Evolutionary conservation across 2,329 filamentous ascomycete genomes (phyloP).

Genomic region (Parafenestella ontariensis): DNA sequence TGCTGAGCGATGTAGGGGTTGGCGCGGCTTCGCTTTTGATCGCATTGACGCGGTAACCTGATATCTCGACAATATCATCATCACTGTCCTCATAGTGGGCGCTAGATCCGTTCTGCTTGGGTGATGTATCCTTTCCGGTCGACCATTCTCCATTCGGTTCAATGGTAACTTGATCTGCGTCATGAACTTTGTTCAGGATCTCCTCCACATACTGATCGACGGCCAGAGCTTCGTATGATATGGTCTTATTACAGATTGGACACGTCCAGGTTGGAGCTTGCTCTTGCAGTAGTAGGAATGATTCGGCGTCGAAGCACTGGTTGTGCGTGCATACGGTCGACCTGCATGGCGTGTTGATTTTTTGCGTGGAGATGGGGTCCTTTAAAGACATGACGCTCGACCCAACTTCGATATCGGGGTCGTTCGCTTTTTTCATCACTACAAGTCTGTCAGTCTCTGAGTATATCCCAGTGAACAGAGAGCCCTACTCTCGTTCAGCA

Average conservation of each 20-base stretch:
- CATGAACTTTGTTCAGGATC: conserved; percentile 77
- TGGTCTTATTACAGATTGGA: conserved; percentile 85
- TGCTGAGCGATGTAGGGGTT: conserved; percentile 49
- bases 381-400: conserved; percentile 90
- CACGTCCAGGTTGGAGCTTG: conserved; percentile 98
- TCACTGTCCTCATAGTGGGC: conserved; percentile 54
- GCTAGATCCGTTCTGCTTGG: conserved; percentile 44
- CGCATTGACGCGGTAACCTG: conserved; percentile 48
- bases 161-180: conserved; percentile 84
- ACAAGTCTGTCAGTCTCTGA: conserved; percentile 9
- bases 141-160: conserved; percentile 86
- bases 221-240: conserved; percentile 80
- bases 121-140: conserved; percentile 50
- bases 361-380: conserved; percentile 86
- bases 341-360: conserved; percentile 80
- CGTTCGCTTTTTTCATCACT: conserved; percentile 83
- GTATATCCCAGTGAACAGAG: neutral
- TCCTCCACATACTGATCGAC: conserved; percentile 93
- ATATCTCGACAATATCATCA: conserved; percentile 55
- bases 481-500: conserved; percentile 80
- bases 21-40: conserved; percentile 50
- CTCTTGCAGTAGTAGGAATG: conserved; percentile 91
- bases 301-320: conserved; percentile 92
- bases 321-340: conserved; percentile 83
- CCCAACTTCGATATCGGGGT: conserved; percentile 87